Percentiles rank a stretch among this genome's conserved stretches.
Conservation (phyloP, 2,329 filamentous ascomycete genomes). For the Alternaria burnsii region DNA sequence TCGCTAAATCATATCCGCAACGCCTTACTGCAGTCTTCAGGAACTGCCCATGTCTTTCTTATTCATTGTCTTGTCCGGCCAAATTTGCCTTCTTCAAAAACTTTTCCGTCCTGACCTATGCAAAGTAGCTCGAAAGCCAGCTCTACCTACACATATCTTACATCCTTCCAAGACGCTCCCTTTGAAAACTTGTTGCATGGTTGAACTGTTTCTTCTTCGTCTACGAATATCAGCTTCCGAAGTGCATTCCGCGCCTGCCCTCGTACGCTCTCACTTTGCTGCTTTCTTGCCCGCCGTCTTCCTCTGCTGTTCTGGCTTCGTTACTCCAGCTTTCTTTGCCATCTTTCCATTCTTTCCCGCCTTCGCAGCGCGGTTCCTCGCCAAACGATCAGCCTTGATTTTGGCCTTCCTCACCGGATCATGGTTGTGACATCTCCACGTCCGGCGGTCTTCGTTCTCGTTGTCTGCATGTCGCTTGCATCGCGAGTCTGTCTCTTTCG, state of each 20-base stretch:
- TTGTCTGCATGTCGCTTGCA: not conserved
- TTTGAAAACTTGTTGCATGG: not conserved
- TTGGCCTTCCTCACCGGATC: not conserved
- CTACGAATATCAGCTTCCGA: not conserved
- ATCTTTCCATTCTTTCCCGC: not conserved
- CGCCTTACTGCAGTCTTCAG: not conserved
- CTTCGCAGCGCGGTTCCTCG: not conserved
- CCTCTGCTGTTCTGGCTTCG: not conserved
- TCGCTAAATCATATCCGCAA: not conserved
- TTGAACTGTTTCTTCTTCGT: not conserved
- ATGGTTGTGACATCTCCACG: not conserved
- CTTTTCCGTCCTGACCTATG: not conserved
- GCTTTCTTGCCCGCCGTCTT: not conserved
- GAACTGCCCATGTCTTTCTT: not conserved
- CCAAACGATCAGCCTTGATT: not conserved
- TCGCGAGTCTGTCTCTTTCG: not conserved
- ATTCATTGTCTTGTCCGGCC: not conserved
- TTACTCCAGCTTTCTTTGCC: not conserved
- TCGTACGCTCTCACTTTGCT: not conserved
- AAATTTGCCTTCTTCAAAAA: not conserved
- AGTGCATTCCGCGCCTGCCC: not conserved
- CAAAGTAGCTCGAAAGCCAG: not conserved
- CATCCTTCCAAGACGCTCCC: not conserved
- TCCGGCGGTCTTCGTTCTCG: not conserved
- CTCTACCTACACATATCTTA: not conserved